Evolutionary conservation across 192 early-diverging fungal species (phyloP).

Genomic region (Entophlyctis luteolus): DNA sequence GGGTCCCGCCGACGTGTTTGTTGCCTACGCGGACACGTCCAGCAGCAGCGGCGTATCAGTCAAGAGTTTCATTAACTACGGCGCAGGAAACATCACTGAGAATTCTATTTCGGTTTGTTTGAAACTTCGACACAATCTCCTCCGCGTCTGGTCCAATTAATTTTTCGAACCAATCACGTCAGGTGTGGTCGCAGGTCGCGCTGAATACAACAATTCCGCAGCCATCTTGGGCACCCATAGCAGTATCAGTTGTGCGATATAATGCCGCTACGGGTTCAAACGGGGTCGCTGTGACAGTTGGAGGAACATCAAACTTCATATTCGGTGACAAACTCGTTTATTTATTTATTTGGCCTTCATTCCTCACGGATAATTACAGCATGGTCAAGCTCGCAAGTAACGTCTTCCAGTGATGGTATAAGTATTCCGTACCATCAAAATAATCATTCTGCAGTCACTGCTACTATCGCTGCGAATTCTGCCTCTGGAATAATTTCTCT

Average conservation of each 20-base stretch:
- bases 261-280: neutral
- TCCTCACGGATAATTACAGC: neutral
- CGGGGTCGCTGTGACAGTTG: neutral
- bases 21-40: neutral
- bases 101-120: too few relatives aligned
- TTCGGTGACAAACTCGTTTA: neutral
- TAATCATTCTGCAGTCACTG: neutral
- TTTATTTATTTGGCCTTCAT: too few relatives aligned
- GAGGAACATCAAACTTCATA: neutral
- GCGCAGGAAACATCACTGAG: too few relatives aligned
- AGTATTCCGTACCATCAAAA: neutral
- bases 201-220: neutral
- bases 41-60: neutral
- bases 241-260: neutral
- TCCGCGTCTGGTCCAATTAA: neutral
- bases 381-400: neutral
- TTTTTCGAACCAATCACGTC: neutral
- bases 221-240: conserved; percentile 1
- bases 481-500: conserved; percentile 4
- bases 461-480: neutral
- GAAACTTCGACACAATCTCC: too few relatives aligned
- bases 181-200: neutral
- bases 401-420: neutral
- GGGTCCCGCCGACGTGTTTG: conserved; percentile 7
- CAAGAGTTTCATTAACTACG: too few relatives aligned